A percentile compares a stretch with the other conserved stretches of the same genome.
Conservation (phyloP, 495 filamentous ascomycete genomes). For the Apiosordaria backusii region DNA sequence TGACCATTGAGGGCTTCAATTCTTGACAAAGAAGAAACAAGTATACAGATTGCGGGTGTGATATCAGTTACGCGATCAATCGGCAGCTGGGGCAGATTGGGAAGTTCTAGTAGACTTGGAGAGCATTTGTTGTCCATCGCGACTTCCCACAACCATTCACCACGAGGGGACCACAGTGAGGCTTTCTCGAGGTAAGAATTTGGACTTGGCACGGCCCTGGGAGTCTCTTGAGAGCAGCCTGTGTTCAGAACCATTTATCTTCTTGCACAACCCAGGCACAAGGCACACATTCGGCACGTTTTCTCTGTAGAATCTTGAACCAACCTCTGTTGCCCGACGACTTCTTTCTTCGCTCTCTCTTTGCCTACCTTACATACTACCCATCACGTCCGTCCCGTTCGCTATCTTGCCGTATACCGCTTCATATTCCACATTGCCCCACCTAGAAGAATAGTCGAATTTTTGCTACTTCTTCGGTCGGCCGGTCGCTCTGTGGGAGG, state of each 20-base stretch:
- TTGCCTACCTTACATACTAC: neutral
- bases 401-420: neutral
- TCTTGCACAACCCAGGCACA: neutral
- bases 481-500: neutral
- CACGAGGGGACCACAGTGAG: neutral
- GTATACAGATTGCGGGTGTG: neutral
- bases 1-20: neutral
- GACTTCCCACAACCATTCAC: neutral
- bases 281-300: neutral
- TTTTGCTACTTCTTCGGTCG: neutral
- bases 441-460: neutral
- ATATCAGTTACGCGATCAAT: neutral
- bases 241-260: neutral
- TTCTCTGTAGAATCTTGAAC: slow-evolving; percentile 4
- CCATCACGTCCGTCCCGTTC: neutral
- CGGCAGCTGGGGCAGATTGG: neutral
- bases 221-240: neutral
- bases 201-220: neutral
- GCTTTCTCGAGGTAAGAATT: neutral
- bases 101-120: neutral
- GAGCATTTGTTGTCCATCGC: neutral
- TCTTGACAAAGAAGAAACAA: neutral
- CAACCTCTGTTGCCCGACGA: neutral
- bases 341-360: neutral
- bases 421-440: neutral